These are phyloP conservation scores for Penicilliopsis zonata DNA, from an alignment of 495 filamentous ascomycete species.

Conservation along the genomic window DNA sequence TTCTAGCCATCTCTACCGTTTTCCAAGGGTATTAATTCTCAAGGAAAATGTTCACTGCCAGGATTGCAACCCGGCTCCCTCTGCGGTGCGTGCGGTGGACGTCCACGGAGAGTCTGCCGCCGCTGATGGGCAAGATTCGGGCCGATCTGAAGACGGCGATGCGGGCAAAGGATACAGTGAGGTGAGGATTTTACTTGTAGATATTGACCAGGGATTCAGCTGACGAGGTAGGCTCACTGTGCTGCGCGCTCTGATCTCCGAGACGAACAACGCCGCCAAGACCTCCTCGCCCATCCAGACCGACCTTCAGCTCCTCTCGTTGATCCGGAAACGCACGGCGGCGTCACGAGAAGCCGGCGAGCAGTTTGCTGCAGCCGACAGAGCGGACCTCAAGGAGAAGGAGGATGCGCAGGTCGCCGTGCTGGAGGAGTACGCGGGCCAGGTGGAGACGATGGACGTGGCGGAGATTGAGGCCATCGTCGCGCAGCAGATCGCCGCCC, in stretches of 20 bases:
- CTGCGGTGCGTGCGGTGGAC: conserved; percentile 26
- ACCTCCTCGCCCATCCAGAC: conserved; percentile 43
- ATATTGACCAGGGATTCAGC: no score
- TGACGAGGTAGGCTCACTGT: conserved; percentile 41
- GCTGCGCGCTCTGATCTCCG: conserved; percentile 46
- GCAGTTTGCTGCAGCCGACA: conserved; percentile 37
- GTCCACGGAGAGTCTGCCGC: conserved; percentile 29
- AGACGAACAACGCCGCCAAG: conserved; percentile 52
- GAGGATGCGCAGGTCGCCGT: conserved; percentile 44
- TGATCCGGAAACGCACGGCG: conserved; percentile 43
- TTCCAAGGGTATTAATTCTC: conserved; percentile 1
- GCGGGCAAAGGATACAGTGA: conserved; percentile 44
- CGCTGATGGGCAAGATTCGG: conserved; percentile 39
- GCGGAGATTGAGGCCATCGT: conserved; percentile 39
- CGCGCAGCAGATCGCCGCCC: conserved; percentile 22
- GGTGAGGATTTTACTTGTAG: conserved; percentile 21
- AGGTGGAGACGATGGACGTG: conserved; percentile 35
- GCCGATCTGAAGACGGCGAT: conserved; percentile 50
- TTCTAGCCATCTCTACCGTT: conserved; percentile 13
- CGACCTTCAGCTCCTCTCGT: conserved; percentile 44
- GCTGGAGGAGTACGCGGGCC: conserved; percentile 43
- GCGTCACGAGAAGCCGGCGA: conserved; percentile 35
- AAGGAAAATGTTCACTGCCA: conserved; percentile 18
- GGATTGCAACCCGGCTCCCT: conserved; percentile 15
- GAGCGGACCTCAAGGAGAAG: conserved; percentile 44